A percentile compares a stretch with the other conserved stretches of the same genome.
phyloP scores from a whole-genome alignment of 306 rosid genomes.

The Dicorynia guianensis region DNA sequence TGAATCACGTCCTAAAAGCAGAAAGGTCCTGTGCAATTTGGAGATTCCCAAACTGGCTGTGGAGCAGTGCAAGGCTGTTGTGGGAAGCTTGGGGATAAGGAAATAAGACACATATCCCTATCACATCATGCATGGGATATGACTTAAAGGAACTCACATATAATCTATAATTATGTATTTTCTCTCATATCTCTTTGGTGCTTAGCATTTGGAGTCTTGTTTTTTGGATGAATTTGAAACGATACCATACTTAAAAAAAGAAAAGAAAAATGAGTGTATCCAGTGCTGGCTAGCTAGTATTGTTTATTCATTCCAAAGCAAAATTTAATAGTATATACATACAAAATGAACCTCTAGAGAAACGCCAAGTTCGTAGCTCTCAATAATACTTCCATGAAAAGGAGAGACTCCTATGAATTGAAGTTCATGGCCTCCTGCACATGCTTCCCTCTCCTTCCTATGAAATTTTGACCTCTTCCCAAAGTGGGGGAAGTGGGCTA shows the following conservation, averaged over 20 bases:
- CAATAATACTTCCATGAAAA: slow-evolving; percentile 65
- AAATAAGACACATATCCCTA: slow-evolving; percentile 43
- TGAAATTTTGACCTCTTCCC: slow-evolving; percentile 44
- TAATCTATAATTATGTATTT: neutral
- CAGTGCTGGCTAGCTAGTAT: slow-evolving; percentile 30
- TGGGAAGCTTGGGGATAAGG: slow-evolving; percentile 43
- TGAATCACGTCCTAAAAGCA: slow-evolving; percentile 50
- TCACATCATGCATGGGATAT: slow-evolving; percentile 60
- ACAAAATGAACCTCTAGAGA: slow-evolving; percentile 43
- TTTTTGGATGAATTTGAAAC: slow-evolving; percentile 51
- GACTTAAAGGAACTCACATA: slow-evolving; percentile 22
- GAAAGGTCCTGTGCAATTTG: slow-evolving; percentile 37
- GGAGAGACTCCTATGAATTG: slow-evolving; percentile 62
- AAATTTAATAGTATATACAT: slow-evolving; percentile 34
- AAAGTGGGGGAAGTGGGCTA: slow-evolving; percentile 54
- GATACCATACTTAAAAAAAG: neutral
- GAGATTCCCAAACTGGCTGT: slow-evolving; percentile 61
- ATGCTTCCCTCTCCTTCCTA: slow-evolving; percentile 66
- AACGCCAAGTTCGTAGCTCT: slow-evolving; percentile 61
- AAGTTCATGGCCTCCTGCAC: slow-evolving; percentile 65
- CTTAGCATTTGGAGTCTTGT: slow-evolving; percentile 36
- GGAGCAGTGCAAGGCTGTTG: slow-evolving; percentile 78
- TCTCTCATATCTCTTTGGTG: slow-evolving; percentile 35
- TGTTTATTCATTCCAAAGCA: slow-evolving; percentile 45
- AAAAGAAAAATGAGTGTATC: slow-evolving; percentile 38